Base-by-base conservation (phyloP, 2,329 filamentous ascomycete genomes). In the Aspergillus puulaauensis region DNA sequence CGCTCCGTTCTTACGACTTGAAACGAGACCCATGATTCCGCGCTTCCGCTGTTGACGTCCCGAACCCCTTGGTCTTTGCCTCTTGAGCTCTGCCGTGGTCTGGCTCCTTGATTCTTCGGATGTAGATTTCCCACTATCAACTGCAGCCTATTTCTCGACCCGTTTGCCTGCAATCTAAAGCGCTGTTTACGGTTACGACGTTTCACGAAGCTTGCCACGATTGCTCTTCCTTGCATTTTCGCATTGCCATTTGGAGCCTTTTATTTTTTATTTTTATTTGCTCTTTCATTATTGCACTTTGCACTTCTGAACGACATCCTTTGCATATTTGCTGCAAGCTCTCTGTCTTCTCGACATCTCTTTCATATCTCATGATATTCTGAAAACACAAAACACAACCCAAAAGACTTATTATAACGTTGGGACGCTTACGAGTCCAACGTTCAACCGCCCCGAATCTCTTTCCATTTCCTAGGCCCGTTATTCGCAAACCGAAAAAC, bases 401-500 rank as follows among this genome's bases (percentile, higher is more conserved):
- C 33, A 11, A 41, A 19, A 21, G 19, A 15, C 21, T 41, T 27
- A 12, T 39, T 52, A 44, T 33, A 58, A 65, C 61, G 66, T 64
- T 64, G 66, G 63, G 66, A 59, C 45, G 48, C 52, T 21, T 33
- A 57, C 45, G 57, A 62, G 63, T 67, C 64, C 65, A 62, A 68
- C 69, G 65, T 59, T 57, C 59, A 40, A 19, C 37, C 48, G 23
- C 21, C 48, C 44, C 53, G 9, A 43, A 60, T 57, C 48, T 31
- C 24, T 52, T 51, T 58, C 57, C 52, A 45, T 52, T 60, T 65
- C 55, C 66, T 65, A 62, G 66, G 68, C 59, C 66, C 71, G 64
- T 64, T 69, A 57, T 61, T 64, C 61, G 66, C 73, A 80, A 86
- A 89, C 86, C 90, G 90, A 86, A 88, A 95, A 93, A 83, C 91